phyloP scores from a whole-genome alignment of 2,329 filamentous ascomycete genomes.

The Penicillium rolfsii region DNA sequence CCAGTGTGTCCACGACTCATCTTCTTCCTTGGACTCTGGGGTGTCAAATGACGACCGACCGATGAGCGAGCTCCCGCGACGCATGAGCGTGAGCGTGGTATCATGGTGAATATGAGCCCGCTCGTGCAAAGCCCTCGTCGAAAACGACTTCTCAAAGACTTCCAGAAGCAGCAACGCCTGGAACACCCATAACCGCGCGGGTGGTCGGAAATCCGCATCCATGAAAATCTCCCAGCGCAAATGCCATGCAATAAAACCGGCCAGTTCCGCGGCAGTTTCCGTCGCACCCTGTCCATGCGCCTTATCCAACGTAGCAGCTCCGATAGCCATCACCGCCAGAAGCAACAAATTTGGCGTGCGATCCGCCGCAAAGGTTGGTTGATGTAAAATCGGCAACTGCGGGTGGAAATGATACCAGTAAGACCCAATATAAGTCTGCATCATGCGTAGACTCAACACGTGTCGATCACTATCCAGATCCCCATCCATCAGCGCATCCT shows the following conservation, averaged over 20 bases:
- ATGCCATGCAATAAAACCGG: slow-evolving; percentile 90
- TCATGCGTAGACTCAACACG: slow-evolving; percentile 83
- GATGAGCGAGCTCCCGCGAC: slow-evolving; percentile 86
- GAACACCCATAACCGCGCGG: slow-evolving; percentile 94
- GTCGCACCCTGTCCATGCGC: slow-evolving; percentile 74
- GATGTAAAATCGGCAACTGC: slow-evolving; percentile 91
- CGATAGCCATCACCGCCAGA: slow-evolving; percentile 88
- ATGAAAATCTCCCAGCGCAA: slow-evolving; percentile 96
- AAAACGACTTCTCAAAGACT: slow-evolving; percentile 97
- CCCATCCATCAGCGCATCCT: slow-evolving; percentile 77
- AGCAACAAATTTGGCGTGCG: slow-evolving; percentile 82
- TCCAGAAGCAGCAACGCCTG: slow-evolving; percentile 87
- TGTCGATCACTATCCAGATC: slow-evolving; percentile 67
- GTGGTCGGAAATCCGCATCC: slow-evolving; percentile 84
- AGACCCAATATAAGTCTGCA: slow-evolving; percentile 90
- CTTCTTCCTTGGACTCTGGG: slow-evolving; percentile 73
- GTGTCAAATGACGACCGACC: slow-evolving; percentile 83
- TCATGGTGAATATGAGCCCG: slow-evolving; percentile 95
- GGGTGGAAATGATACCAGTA: slow-evolving; percentile 96
- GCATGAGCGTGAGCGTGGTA: slow-evolving; percentile 93
- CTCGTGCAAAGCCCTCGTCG: slow-evolving; percentile 87
- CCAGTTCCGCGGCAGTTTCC: slow-evolving; percentile 76
- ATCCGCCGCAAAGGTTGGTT: slow-evolving; percentile 88
- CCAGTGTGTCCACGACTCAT: slow-evolving; percentile 94
- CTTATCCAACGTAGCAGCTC: slow-evolving; percentile 85